Evolutionary conservation across 208 protist species (phyloP).

Genomic region (Trypanosoma conorhini): DNA sequence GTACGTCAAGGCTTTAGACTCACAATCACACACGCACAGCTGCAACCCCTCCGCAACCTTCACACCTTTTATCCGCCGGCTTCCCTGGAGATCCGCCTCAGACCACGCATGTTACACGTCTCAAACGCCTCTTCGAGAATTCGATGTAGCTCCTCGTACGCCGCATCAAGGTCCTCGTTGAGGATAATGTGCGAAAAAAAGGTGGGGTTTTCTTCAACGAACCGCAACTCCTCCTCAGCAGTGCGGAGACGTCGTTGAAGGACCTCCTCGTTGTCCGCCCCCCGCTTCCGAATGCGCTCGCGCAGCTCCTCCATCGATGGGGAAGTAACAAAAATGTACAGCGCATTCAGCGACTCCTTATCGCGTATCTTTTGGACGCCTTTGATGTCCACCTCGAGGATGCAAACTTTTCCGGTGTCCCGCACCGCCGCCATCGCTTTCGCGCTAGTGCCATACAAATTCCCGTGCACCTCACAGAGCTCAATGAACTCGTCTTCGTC

Average conservation of each 20-base stretch:
- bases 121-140: constrained; percentile 55
- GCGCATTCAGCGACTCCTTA: constrained; percentile 40
- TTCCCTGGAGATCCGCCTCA: background rate
- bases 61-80: background rate
- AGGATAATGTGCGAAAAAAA: constrained; percentile 76
- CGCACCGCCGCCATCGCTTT: constrained; percentile 76
- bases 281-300: constrained; percentile 73
- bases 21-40: background rate
- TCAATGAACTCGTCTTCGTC: constrained; percentile 89
- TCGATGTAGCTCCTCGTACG: constrained; percentile 58
- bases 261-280: constrained; percentile 73
- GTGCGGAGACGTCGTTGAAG: constrained; percentile 76
- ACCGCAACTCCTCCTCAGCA: constrained; percentile 72
- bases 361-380: constrained; percentile 72
- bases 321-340: constrained; percentile 81
- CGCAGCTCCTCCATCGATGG: constrained; percentile 73
- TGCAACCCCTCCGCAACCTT: background rate
- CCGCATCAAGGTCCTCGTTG: constrained; percentile 74
- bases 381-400: constrained; percentile 94
- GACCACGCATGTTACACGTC: constrained; percentile 46
- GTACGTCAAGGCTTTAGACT: too few species aligned
- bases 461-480: constrained; percentile 92
- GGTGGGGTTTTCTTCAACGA: constrained; percentile 57
- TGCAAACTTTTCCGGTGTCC: constrained; percentile 66
- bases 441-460: constrained; percentile 95